phyloP scores from a whole-genome alignment of 148 eudicot genomes.

The Silene latifolia region DNA sequence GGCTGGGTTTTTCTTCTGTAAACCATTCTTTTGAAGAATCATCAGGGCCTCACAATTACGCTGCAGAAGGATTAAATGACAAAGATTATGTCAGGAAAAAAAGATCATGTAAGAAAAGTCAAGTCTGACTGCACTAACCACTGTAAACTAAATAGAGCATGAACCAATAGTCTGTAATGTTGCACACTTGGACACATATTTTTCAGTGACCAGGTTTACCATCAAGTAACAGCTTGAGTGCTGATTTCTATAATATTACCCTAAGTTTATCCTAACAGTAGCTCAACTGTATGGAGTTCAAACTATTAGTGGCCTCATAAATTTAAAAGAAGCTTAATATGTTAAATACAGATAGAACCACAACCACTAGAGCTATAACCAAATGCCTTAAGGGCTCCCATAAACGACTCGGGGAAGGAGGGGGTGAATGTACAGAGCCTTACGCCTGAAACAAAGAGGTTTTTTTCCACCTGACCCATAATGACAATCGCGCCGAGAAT shows the following conservation, averaged over 20 bases:
- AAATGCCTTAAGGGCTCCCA: no score
- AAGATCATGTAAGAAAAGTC: not conserved
- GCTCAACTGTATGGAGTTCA: no score
- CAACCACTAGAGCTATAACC: no score
- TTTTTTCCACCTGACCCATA: no score
- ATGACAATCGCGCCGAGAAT: no score
- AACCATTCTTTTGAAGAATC: slow-evolving; percentile 85
- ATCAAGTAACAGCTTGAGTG: not conserved
- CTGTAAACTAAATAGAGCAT: not conserved
- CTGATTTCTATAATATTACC: not conserved
- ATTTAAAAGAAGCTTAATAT: not conserved
- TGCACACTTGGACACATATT: not conserved
- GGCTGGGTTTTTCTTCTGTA: slow-evolving; percentile 77
- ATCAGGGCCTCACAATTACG: slow-evolving; percentile 89
- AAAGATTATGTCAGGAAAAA: slow-evolving; percentile 7
- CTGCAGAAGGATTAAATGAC: slow-evolving; percentile 32
- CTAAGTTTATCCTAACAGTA: no score
- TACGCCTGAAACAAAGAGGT: no score
- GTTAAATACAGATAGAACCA: not conserved
- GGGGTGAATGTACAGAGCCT: no score
- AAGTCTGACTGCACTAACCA: not conserved
- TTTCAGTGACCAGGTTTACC: not conserved
- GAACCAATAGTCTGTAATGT: not conserved
- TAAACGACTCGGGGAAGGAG: no score
- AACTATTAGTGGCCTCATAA: not conserved